These are phyloP conservation scores for Clonostachys chloroleuca DNA, from an alignment of 2,329 filamentous ascomycete species.

Conservation along the genomic window DNA sequence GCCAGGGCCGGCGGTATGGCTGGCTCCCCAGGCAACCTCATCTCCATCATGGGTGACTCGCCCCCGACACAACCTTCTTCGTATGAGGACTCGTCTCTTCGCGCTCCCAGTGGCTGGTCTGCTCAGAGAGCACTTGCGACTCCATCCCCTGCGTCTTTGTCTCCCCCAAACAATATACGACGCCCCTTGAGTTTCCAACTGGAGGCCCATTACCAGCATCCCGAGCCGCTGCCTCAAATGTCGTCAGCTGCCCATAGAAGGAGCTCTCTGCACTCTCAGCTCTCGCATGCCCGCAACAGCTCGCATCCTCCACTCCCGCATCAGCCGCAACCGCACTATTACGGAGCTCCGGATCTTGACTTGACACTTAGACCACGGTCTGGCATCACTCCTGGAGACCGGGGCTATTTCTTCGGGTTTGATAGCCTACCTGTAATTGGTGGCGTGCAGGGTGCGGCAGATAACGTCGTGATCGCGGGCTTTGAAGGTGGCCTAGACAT, in stretches of 20 bases:
- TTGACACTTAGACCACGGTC: conserved; percentile 55
- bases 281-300: conserved; percentile 36
- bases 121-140: conserved; percentile 39
- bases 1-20: conserved; percentile 31
- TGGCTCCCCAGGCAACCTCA: conserved; percentile 48
- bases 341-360: conserved; percentile 70
- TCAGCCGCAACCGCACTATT: conserved; percentile 73
- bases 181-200: conserved; percentile 52
- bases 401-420: conserved; percentile 77
- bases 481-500: conserved; percentile 78
- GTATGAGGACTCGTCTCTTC: conserved; percentile 38
- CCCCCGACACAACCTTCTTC: conserved; percentile 48
- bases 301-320: conserved; percentile 66
- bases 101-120: conserved; percentile 36
- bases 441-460: conserved; percentile 8
- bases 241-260: conserved; percentile 30
- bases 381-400: conserved; percentile 58
- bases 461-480: conserved; percentile 62
- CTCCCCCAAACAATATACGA: conserved; percentile 26
- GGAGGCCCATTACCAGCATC: conserved; percentile 36
- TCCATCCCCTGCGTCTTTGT: conserved; percentile 36
- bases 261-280: conserved; percentile 47
- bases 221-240: conserved; percentile 30
- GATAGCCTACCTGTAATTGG: conserved; percentile 58
- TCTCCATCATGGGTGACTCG: conserved; percentile 45